phyloP scores from a whole-genome alignment of 805 yeast species.

The Candida boidinii region DNA sequence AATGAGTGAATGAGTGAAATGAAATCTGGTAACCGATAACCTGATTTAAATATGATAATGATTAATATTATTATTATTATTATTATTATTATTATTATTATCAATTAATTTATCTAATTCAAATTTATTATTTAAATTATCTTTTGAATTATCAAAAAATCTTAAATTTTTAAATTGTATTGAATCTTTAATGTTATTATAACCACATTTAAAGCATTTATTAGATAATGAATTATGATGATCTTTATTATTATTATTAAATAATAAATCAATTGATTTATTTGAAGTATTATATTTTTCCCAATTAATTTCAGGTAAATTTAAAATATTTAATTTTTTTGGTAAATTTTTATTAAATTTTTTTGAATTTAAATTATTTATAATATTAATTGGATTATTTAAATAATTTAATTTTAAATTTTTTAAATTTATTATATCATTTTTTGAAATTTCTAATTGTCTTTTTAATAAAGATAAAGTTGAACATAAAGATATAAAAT shows the following conservation, averaged over 20 bases:
- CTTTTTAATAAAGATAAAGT: conserved; percentile 7
- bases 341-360: conserved; percentile 6
- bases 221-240: not conserved
- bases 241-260: not conserved
- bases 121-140: not conserved
- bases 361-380: conserved; percentile 3
- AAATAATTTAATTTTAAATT: conserved; percentile 3
- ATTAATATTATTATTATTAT: too few species aligned
- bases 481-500: conserved; percentile 10
- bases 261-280: conserved; percentile 1
- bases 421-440: conserved; percentile 6
- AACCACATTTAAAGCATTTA: not conserved
- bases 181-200: not conserved
- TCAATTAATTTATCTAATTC: not conserved
- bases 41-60: too few species aligned
- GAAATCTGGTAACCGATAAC: too few species aligned
- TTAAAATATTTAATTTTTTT: conserved; percentile 5
- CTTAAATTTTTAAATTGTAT: not conserved
- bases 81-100: not conserved
- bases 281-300: conserved; percentile 8
- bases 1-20: too few species aligned
- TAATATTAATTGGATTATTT: conserved; percentile 5
- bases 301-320: conserved; percentile 7
- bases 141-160: too few species aligned
- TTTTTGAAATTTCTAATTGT: conserved; percentile 5